These are phyloP conservation scores for Clonostachys sp. DNA, from an alignment of 2,329 filamentous ascomycete genomes.

Conservation along the genomic window DNA sequence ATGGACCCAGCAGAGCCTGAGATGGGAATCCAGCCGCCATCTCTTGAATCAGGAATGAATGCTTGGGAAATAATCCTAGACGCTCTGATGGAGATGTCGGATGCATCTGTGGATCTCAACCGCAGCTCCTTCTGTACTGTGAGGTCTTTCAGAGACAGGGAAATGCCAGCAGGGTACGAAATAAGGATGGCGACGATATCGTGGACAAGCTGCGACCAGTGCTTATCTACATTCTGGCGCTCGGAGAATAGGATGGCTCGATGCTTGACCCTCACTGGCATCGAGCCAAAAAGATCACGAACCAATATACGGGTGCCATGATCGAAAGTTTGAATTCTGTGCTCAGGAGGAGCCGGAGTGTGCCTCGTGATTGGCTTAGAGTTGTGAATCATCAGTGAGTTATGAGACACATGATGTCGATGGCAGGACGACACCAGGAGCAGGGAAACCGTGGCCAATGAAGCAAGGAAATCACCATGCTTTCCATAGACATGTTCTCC, in stretches of 20 bases:
- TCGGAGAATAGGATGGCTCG: conserved; percentile 52
- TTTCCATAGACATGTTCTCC: conserved; percentile 53
- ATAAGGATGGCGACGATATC: conserved; percentile 63
- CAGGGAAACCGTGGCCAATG: conserved; percentile 70
- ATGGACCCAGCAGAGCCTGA: conserved; percentile 61
- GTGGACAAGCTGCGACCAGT: conserved; percentile 61
- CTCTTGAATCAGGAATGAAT: conserved; percentile 50
- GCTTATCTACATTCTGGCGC: conserved; percentile 46
- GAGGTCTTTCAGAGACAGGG: conserved; percentile 54
- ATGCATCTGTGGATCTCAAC: conserved; percentile 20
- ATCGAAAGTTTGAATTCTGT: conserved; percentile 46
- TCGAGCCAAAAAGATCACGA: conserved; percentile 79
- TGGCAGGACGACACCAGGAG: conserved; percentile 73
- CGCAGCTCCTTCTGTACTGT: conserved; percentile 26
- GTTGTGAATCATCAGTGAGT: conserved; percentile 66
- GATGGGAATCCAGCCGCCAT: conserved; percentile 63
- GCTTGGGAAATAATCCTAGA: conserved; percentile 61
- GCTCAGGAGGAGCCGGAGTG: conserved; percentile 53
- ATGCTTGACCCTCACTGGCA: conserved; percentile 87
- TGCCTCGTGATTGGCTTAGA: conserved; percentile 61
- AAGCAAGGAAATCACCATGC: conserved; percentile 72
- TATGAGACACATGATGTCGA: conserved; percentile 51
- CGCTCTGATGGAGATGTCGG: conserved; percentile 12
- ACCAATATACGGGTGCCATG: conserved; percentile 76
- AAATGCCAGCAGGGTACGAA: conserved; percentile 55